A percentile compares a stretch with the other conserved stretches of the same genome.
These are phyloP conservation scores for Penicillium sp. DNA, from an alignment of 2,329 filamentous ascomycete species.

Conservation along the genomic window DNA sequence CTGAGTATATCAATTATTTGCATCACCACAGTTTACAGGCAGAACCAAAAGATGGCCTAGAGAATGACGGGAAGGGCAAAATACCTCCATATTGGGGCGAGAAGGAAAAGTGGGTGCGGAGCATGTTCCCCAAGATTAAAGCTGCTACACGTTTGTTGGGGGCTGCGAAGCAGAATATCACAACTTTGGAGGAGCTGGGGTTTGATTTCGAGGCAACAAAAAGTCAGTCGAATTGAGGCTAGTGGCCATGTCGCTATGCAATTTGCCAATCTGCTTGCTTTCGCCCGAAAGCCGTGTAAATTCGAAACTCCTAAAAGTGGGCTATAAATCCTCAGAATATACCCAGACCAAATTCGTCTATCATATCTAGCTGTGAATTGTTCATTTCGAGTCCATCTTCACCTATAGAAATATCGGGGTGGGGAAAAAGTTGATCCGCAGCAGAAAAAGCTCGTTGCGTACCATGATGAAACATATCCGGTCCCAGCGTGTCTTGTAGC, in stretches of 20 bases:
- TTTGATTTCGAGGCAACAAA: background rate
- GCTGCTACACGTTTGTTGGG: background rate
- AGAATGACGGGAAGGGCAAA: conserved; percentile 55
- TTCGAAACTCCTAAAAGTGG: no score
- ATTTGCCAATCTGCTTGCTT: background rate
- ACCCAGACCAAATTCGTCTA: conserved; percentile 16
- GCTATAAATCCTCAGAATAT: no score
- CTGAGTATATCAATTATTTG: conserved; percentile 42
- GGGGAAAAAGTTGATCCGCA: background rate
- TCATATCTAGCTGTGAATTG: conserved; percentile 11
- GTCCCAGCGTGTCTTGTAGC: background rate
- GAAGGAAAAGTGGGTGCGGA: conserved; percentile 1
- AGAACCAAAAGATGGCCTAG: conserved; percentile 27
- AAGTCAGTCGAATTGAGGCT: background rate
- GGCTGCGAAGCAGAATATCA: background rate
- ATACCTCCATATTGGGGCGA: conserved; percentile 14
- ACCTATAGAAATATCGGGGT: background rate
- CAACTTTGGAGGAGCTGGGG: background rate
- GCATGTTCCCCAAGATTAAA: conserved; percentile 1
- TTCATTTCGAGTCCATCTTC: background rate
- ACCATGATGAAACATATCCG: background rate
- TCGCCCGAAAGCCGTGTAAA: no score
- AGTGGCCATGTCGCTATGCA: no score
- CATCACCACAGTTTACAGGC: conserved; percentile 36
- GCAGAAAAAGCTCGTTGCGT: background rate